These are phyloP conservation scores for Kluyveromyces sp. DNA, from an alignment of 1,139 yeast species.

Conservation along the genomic window DNA sequence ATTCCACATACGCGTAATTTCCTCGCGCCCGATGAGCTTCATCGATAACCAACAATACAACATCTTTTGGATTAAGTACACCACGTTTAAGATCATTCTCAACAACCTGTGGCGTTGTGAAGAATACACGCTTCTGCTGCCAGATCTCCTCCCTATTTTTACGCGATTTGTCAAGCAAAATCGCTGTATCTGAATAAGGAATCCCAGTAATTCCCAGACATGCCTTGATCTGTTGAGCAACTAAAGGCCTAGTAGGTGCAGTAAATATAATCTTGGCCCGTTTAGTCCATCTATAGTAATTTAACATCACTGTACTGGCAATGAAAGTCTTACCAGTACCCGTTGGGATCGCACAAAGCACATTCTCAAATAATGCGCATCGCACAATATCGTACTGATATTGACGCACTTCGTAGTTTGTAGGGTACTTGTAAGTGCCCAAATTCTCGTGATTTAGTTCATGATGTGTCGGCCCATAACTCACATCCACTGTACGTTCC, in stretches of 20 bases:
- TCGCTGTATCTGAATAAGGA: slow-evolving; percentile 68
- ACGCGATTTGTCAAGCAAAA: slow-evolving; percentile 63
- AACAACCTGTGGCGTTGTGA: slow-evolving; percentile 94
- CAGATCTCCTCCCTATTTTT: slow-evolving; percentile 66
- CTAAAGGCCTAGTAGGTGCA: slow-evolving; percentile 96
- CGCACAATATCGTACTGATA: slow-evolving; percentile 79
- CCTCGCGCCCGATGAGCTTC: slow-evolving; percentile 96
- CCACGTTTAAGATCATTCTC: slow-evolving; percentile 82
- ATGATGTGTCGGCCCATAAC: slow-evolving; percentile 45
- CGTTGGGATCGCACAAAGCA: slow-evolving; percentile 88
- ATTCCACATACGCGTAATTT: slow-evolving; percentile 79
- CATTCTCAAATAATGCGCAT: slow-evolving; percentile 63
- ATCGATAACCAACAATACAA: slow-evolving; percentile 76
- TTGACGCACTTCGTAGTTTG: slow-evolving; percentile 74
- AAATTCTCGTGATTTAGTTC: slow-evolving; percentile 34
- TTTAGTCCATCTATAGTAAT: slow-evolving; percentile 79
- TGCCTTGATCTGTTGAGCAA: slow-evolving; percentile 95
- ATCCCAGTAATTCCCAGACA: slow-evolving; percentile 85
- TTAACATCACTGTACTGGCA: slow-evolving; percentile 89
- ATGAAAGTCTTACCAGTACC: slow-evolving; percentile 97
- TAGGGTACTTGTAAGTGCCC: slow-evolving; percentile 68
- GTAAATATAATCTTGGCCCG: slow-evolving; percentile 75
- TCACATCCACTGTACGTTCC: slow-evolving; percentile 29
- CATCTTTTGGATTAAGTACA: slow-evolving; percentile 60
- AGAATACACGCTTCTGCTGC: slow-evolving; percentile 70